Evolutionary conservation across 768 basidiomycete genomes (phyloP).

Genomic region (Clavulina sp.): DNA sequence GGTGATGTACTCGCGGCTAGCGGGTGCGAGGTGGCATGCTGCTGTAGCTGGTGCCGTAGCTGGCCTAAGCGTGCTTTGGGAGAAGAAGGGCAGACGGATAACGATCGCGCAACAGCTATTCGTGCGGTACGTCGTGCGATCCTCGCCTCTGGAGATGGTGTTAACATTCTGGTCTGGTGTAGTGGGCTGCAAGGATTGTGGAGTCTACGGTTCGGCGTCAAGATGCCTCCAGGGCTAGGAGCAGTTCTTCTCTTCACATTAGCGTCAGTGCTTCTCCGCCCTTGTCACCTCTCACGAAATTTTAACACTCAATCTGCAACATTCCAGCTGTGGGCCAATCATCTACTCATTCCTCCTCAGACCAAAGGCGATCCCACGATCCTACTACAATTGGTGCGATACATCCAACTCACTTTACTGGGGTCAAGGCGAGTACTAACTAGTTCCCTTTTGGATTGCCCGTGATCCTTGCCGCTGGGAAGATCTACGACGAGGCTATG

Average conservation of each 20-base stretch:
- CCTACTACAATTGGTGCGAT: conserved; percentile 55
- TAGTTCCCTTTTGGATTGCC: background rate
- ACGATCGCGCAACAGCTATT: conserved; percentile 77
- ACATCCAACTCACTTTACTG: background rate
- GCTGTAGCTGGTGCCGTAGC: conserved; percentile 64
- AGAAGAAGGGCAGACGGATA: conserved; percentile 43
- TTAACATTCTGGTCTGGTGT: background rate
- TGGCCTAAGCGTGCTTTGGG: conserved; percentile 55
- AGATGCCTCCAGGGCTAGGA: background rate
- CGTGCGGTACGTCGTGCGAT: conserved; percentile 43
- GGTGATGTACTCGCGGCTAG: background rate
- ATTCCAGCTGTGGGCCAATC: conserved; percentile 62
- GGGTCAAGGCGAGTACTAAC: background rate
- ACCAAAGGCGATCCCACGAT: conserved; percentile 65
- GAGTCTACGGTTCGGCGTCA: conserved; percentile 42
- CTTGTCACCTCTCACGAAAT: background rate
- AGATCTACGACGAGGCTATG: background rate
- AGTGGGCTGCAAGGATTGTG: conserved; percentile 85
- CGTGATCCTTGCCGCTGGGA: background rate
- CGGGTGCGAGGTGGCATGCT: conserved; percentile 45
- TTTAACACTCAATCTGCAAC: too few species aligned
- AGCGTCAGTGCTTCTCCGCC: background rate
- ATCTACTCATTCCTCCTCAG: conserved; percentile 59
- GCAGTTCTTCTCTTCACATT: background rate
- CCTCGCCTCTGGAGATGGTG: background rate